Percentiles rank a stretch among this genome's conserved stretches.
These are phyloP conservation scores for Chaetomium tenue DNA, from an alignment of 495 filamentous ascomycete species.

Conservation along the genomic window DNA sequence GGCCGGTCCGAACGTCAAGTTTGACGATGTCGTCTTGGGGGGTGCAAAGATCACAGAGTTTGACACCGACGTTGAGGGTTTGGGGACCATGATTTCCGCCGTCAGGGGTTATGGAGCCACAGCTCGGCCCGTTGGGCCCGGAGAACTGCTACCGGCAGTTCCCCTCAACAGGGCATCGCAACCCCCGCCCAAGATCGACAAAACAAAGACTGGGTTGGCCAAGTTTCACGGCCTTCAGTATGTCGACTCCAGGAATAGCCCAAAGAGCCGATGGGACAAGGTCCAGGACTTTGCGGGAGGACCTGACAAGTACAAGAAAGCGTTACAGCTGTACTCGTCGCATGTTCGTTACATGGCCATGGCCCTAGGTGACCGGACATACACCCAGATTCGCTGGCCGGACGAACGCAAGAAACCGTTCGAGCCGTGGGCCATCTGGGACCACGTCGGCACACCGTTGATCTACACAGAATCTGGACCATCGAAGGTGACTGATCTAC, in stretches of 20 bases:
- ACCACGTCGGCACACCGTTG: neutral
- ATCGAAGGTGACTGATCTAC: neutral
- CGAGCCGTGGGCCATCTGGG: neutral
- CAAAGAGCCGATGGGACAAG: neutral
- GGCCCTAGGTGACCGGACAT: neutral
- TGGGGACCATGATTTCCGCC: no score
- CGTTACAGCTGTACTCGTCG: neutral
- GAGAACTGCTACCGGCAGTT: neutral
- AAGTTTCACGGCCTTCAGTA: neutral
- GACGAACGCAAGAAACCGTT: neutral
- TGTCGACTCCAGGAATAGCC: neutral
- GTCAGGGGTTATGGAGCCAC: no score
- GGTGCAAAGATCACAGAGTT: no score
- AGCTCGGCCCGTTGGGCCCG: no score
- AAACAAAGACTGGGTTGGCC: neutral
- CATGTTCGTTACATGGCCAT: neutral
- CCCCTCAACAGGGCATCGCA: neutral
- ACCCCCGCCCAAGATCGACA: neutral
- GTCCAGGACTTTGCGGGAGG: neutral
- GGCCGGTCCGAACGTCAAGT: neutral
- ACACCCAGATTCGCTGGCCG: neutral
- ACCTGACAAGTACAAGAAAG: neutral
- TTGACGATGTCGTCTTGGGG: neutral
- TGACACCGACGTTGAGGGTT: no score
- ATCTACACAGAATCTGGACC: neutral